Evolutionary conservation across 2,329 filamentous ascomycete species (phyloP).

Genomic region (Teratosphaeriaceae sp.): DNA sequence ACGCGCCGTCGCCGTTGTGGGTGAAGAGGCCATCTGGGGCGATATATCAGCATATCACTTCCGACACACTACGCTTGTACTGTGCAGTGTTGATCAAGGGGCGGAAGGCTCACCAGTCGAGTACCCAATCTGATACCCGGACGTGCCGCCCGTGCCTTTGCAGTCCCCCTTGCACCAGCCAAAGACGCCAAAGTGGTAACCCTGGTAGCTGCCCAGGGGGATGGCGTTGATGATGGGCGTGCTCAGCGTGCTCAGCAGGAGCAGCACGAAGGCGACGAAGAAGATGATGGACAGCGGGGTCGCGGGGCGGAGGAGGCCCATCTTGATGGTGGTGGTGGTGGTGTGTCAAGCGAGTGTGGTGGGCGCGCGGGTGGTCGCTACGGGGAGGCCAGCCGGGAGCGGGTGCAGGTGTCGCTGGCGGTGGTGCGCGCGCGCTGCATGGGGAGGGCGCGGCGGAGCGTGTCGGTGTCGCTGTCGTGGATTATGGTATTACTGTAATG

Average conservation of each 20-base stretch:
- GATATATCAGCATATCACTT: neutral
- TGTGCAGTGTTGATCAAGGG: neutral
- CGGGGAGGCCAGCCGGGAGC: neutral
- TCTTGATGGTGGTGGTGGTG: conserved; percentile 2
- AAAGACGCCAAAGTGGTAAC: conserved; percentile 84
- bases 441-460: no score
- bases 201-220: conserved; percentile 69
- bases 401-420: neutral
- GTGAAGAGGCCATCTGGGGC: conserved; percentile 42
- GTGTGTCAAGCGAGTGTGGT: neutral
- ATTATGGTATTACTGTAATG: no score
- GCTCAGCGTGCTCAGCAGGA: conserved; percentile 83
- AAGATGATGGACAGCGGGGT: conserved; percentile 85
- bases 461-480: no score
- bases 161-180: conserved; percentile 66
- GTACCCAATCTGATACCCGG: conserved; percentile 74
- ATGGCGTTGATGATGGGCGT: conserved; percentile 83
- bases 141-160: conserved; percentile 47
- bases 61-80: conserved; percentile 1
- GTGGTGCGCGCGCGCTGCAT: neutral
- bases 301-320: conserved; percentile 78
- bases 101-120: conserved; percentile 57
- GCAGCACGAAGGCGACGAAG: conserved; percentile 73
- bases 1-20: conserved; percentile 39
- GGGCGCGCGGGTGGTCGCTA: neutral